Evolutionary conservation across 192 early-diverging fungal species (phyloP).

Genomic region (Backusella macrospora): DNA sequence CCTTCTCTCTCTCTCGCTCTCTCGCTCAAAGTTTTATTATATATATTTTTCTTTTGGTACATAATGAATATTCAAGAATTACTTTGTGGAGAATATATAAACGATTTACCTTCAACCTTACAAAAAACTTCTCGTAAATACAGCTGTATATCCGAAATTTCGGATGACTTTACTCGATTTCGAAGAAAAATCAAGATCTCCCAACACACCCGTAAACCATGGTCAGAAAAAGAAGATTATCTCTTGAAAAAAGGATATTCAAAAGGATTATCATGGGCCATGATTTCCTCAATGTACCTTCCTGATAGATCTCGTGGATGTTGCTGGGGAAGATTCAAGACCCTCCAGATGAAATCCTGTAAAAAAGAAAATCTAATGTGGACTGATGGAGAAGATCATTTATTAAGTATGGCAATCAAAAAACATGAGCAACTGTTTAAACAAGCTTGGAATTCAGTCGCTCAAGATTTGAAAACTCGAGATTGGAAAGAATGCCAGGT

Average conservation of each 20-base stretch:
- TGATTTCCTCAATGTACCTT: slow-evolving; percentile 29
- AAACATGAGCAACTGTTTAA: slow-evolving; percentile 32
- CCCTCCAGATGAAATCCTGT: slow-evolving; percentile 22
- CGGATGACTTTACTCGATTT: no score
- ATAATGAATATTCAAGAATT: neutral
- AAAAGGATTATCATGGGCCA: slow-evolving; percentile 31
- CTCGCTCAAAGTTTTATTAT: neutral
- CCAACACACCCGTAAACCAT: slow-evolving; percentile 21
- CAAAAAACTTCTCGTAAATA: no score
- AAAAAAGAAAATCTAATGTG: slow-evolving; percentile 6
- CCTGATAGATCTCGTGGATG: slow-evolving; percentile 33
- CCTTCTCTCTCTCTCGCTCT: neutral
- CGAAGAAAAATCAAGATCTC: neutral
- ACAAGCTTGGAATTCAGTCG: slow-evolving; percentile 33
- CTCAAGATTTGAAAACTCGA: slow-evolving; percentile 18
- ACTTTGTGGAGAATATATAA: slow-evolving; percentile 4
- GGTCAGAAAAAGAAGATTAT: slow-evolving; percentile 25
- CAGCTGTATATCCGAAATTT: no score
- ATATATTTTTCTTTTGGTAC: neutral
- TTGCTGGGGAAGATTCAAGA: slow-evolving; percentile 37
- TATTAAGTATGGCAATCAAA: slow-evolving; percentile 21
- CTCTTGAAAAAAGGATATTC: slow-evolving; percentile 30
- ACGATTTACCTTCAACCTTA: neutral
- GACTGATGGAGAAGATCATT: slow-evolving; percentile 20
- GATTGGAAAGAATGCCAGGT: slow-evolving; percentile 31